Conservation (phyloP, 1,284 basidiomycete genomes). For the Apiotrichum gamsii region DNA sequence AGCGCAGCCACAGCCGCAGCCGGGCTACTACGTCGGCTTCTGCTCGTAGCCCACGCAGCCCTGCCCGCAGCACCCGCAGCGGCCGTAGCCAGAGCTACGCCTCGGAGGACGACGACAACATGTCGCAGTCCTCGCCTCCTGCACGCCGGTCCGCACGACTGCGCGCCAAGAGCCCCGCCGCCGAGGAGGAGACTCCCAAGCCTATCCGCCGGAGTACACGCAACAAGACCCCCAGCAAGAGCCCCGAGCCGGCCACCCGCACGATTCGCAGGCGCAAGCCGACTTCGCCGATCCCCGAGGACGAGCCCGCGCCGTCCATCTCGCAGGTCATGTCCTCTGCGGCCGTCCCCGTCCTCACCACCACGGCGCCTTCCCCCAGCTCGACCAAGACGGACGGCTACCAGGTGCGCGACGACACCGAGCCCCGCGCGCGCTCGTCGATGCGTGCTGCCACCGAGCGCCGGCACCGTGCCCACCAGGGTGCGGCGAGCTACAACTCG, state of each 20-base stretch:
- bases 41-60: too few relatives aligned
- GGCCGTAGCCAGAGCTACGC: conserved; percentile 5
- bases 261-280: conserved; percentile 3
- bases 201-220: conserved; percentile 14
- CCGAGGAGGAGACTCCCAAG: conserved; percentile 24
- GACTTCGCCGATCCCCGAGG: conserved; percentile 9
- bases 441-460: conserved; percentile 35
- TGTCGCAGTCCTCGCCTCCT: conserved; percentile 15
- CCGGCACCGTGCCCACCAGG: conserved; percentile 35
- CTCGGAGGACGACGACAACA: conserved; percentile 10
- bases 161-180: conserved; percentile 13
- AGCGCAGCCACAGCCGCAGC: neutral
- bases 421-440: conserved; percentile 31
- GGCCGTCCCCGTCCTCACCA: conserved; percentile 33
- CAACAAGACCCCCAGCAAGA: conserved; percentile 1
- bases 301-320: conserved; percentile 29
- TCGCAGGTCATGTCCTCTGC: conserved; percentile 24
- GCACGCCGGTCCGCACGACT: conserved; percentile 33
- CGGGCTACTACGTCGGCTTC: too few relatives aligned
- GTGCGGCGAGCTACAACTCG: conserved; percentile 30
- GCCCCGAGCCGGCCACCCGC: conserved; percentile 6
- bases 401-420: conserved; percentile 28
- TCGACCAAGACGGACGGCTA: conserved; percentile 13
- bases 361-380: conserved; percentile 39
- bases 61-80: conserved; percentile 3